These are phyloP conservation scores for Paraphoma sp. DNA, from an alignment of 2,329 filamentous ascomycete genomes.

Conservation along the genomic window DNA sequence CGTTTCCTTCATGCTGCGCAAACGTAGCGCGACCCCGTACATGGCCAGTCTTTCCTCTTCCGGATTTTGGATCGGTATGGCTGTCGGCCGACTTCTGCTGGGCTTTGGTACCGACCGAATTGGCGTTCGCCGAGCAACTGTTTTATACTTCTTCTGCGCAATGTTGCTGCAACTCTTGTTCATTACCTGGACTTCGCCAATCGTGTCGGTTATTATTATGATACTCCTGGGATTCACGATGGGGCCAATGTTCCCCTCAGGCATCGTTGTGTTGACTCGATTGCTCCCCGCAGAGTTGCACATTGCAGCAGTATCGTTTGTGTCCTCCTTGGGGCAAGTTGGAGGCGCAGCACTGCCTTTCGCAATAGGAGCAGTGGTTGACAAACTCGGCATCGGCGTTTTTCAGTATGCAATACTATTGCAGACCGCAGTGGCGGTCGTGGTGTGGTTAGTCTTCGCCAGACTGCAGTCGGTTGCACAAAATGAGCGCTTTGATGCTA, in stretches of 20 bases:
- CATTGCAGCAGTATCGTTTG: constrained; percentile 53
- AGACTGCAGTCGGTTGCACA: constrained; percentile 1
- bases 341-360: constrained; percentile 55
- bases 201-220: constrained; percentile 41
- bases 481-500: neutral
- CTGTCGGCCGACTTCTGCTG: constrained; percentile 44
- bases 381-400: constrained; percentile 47
- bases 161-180: constrained; percentile 29
- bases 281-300: constrained; percentile 51
- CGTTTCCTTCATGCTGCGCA: constrained; percentile 54
- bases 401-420: constrained; percentile 44
- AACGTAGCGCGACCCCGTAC: constrained; percentile 46
- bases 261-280: constrained; percentile 47
- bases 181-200: constrained; percentile 17
- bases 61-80: constrained; percentile 56
- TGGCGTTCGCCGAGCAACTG: constrained; percentile 32
- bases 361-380: constrained; percentile 50
- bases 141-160: constrained; percentile 30
- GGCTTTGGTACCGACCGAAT: constrained; percentile 37
- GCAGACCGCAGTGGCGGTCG: constrained; percentile 26
- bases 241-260: constrained; percentile 54
- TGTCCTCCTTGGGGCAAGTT: constrained; percentile 53
- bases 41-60: constrained; percentile 52
- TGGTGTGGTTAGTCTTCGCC: constrained; percentile 31
- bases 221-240: constrained; percentile 48